These are phyloP conservation scores for Lotus japonicus DNA, from an alignment of 306 rosid genomes.

Conservation along the genomic window DNA sequence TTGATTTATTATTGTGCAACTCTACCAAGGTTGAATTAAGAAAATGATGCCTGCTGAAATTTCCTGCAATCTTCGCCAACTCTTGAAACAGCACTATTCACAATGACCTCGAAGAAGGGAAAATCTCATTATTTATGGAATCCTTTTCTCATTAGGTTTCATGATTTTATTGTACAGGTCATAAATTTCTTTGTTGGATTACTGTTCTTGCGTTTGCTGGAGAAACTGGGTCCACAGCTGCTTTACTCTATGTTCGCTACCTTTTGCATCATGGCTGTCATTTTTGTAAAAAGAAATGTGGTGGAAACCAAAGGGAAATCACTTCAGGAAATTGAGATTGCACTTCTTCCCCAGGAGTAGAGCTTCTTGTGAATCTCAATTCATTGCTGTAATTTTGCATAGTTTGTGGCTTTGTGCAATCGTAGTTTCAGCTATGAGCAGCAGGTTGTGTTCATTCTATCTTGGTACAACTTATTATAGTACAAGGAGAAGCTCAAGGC, in stretches of 20 bases:
- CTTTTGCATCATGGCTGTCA: constrained; percentile 70
- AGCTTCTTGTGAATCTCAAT: neutral
- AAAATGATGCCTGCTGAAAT: constrained; percentile 3
- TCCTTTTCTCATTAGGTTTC: constrained; percentile 3
- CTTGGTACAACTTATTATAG: neutral
- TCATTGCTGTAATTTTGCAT: constrained; percentile 2
- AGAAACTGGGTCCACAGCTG: constrained; percentile 68
- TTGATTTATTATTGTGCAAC: constrained; percentile 1
- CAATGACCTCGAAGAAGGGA: neutral
- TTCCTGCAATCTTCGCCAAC: neutral
- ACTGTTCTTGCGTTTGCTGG: constrained; percentile 76
- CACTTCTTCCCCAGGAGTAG: constrained; percentile 85
- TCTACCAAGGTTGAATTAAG: neutral
- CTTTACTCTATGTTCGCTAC: constrained; percentile 74
- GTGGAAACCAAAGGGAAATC: constrained; percentile 96
- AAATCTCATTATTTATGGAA: neutral
- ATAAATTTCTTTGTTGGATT: constrained; percentile 91
- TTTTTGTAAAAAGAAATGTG: constrained; percentile 79
- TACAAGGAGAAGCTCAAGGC: constrained; percentile 25
- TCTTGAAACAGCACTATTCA: neutral
- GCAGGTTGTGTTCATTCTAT: neutral
- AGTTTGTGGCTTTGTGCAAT: neutral
- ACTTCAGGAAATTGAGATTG: constrained; percentile 96
- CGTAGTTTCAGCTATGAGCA: constrained; percentile 14
- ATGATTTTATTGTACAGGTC: constrained; percentile 46